These are phyloP conservation scores for Monosporascus sp. DNA, from an alignment of 2,329 filamentous ascomycete species.

Conservation along the genomic window DNA sequence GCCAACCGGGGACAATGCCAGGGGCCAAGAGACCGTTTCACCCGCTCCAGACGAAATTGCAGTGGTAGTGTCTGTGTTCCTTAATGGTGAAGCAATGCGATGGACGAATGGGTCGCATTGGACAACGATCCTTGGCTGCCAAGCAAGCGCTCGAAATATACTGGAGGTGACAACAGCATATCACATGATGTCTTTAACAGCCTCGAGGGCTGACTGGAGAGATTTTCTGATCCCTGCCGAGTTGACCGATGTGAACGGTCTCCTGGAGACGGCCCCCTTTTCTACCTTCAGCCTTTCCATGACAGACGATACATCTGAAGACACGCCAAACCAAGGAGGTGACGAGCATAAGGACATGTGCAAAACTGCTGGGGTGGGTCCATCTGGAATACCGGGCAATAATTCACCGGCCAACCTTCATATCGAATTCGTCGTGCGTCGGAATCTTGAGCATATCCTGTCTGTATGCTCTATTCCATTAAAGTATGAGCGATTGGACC, in stretches of 20 bases:
- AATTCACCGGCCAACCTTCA: not conserved
- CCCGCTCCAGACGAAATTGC: not conserved
- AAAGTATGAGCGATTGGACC: not conserved
- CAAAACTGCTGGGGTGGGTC: not conserved
- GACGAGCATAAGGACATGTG: too few relatives aligned
- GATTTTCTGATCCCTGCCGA: slow-evolving; percentile 1
- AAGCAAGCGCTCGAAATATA: not conserved
- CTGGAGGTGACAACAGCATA: not conserved
- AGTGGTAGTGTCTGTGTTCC: slow-evolving; percentile 1
- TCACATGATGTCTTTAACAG: not conserved
- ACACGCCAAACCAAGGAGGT: not conserved
- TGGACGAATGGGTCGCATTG: not conserved
- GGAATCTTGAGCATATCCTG: slow-evolving; percentile 7
- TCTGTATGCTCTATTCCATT: slow-evolving; percentile 7
- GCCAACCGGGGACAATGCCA: too few relatives aligned
- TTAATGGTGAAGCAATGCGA: not conserved
- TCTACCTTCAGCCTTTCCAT: not conserved
- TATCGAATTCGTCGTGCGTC: not conserved
- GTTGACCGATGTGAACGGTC: not conserved
- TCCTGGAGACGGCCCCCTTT: slow-evolving; percentile 1
- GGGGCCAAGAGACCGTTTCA: too few relatives aligned
- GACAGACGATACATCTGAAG: not conserved
- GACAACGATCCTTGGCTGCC: not conserved
- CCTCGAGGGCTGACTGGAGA: not conserved
- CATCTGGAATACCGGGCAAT: not conserved